Percentiles rank a stretch among this genome's conserved stretches.
phyloP scores from a whole-genome alignment of 2,329 filamentous ascomycete genomes.

The Mycosphaerella arachidis region DNA sequence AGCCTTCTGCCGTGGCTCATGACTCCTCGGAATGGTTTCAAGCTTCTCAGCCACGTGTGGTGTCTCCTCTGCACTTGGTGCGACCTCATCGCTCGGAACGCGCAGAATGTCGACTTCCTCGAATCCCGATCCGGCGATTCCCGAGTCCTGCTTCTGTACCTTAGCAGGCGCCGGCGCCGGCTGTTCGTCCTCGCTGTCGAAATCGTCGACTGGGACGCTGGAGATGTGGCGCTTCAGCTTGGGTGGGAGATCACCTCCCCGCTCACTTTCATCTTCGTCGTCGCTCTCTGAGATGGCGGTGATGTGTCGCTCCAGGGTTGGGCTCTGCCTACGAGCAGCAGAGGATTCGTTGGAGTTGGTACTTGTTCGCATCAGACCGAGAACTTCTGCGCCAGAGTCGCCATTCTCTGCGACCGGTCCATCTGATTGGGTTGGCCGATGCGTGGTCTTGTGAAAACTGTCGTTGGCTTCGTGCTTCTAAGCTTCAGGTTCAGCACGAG shows the following conservation, averaged over 20 bases:
- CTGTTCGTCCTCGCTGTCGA: constrained; percentile 11
- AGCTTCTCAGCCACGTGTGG: background rate
- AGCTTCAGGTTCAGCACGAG: background rate
- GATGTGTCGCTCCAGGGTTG: constrained; percentile 13
- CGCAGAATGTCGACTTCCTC: constrained; percentile 9
- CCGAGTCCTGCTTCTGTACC: constrained; percentile 5
- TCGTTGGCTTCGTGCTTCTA: background rate
- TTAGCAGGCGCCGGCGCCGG: background rate
- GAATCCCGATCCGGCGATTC: constrained; percentile 5
- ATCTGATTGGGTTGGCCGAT: background rate
- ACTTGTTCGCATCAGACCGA: constrained; percentile 1
- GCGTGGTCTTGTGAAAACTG: background rate
- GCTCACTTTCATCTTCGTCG: background rate
- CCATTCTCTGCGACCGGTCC: too few species aligned
- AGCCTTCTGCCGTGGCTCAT: background rate
- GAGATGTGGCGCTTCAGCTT: constrained; percentile 16
- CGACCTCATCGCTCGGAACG: constrained; percentile 1
- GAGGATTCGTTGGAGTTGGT: background rate
- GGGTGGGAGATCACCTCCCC: background rate
- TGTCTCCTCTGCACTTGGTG: background rate
- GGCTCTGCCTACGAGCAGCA: background rate
- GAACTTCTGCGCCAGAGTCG: background rate
- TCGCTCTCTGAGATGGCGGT: constrained; percentile 8
- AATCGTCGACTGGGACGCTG: constrained; percentile 14
- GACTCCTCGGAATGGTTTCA: background rate